phyloP scores from a whole-genome alignment of 1,284 basidiomycete species.

The Pterulicium gracile region DNA sequence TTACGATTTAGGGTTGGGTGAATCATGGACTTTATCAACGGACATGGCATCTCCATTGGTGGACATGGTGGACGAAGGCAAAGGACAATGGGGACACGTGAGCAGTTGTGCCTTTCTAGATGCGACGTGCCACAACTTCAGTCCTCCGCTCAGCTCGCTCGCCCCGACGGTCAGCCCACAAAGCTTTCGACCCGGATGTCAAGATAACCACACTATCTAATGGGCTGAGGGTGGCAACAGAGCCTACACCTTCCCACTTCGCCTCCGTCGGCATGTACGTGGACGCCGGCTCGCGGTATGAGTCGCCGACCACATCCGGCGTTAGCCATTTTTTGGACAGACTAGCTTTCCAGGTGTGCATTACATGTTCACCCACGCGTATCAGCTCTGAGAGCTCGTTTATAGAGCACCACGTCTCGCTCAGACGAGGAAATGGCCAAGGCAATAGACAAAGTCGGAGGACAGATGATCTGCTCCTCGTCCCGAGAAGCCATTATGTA shows the following conservation, averaged over 20 bases:
- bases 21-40: conserved; percentile 32
- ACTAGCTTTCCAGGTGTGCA: conserved; percentile 88
- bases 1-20: conserved; percentile 57
- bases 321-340: conserved; percentile 89
- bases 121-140: not conserved
- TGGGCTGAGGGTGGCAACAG: conserved; percentile 87
- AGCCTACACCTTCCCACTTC: conserved; percentile 89
- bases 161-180: not conserved
- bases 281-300: conserved; percentile 91
- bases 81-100: not conserved
- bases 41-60: conserved; percentile 44
- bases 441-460: conserved; percentile 80
- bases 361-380: not conserved
- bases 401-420: conserved; percentile 46
- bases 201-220: conserved; percentile 84
- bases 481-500: conserved; percentile 97
- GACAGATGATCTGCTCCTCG: conserved; percentile 88
- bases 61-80: conserved; percentile 20
- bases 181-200: not conserved
- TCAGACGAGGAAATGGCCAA: conserved; percentile 71
- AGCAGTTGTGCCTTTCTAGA: not conserved
- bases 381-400: conserved; percentile 6
- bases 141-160: not conserved
- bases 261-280: conserved; percentile 90
- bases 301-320: conserved; percentile 67